phyloP scores from a whole-genome alignment of 2,329 filamentous ascomycete genomes.

The Tolypocladium ophioglossoides region DNA sequence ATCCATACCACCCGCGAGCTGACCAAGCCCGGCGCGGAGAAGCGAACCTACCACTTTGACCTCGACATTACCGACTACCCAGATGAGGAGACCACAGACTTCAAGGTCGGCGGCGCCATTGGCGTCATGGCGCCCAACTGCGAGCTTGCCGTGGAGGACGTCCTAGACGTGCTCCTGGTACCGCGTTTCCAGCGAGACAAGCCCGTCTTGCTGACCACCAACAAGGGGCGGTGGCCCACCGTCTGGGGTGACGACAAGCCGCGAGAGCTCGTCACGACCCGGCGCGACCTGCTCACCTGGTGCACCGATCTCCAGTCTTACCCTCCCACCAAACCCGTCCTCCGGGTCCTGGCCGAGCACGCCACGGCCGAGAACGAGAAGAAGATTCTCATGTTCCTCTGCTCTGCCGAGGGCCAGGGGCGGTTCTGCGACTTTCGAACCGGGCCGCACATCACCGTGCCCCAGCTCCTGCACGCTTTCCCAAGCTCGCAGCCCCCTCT shows the following conservation, averaged over 20 bases:
- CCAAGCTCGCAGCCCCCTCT: conserved; percentile 84
- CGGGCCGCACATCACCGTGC: conserved; percentile 72
- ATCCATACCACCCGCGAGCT: conserved; percentile 78
- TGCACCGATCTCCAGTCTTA: conserved; percentile 90
- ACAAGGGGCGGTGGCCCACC: conserved; percentile 82
- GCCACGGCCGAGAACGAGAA: conserved; percentile 71
- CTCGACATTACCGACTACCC: conserved; percentile 95
- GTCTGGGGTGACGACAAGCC: conserved; percentile 91
- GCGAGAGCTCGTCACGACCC: conserved; percentile 78
- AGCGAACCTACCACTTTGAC: conserved; percentile 95
- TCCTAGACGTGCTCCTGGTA: conserved; percentile 72
- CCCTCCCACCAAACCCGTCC: conserved; percentile 76
- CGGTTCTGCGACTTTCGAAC: conserved; percentile 92
- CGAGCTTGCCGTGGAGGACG: conserved; percentile 62
- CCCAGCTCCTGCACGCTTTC: conserved; percentile 84
- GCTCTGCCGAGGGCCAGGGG: conserved; percentile 81
- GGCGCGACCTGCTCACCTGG: conserved; percentile 89
- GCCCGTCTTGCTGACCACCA: conserved; percentile 68
- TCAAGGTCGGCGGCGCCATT: conserved; percentile 93
- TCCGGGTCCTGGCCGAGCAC: conserved; percentile 79
- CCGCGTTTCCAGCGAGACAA: conserved; percentile 78
- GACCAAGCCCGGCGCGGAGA: conserved; percentile 81
- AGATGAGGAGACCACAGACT: conserved; percentile 72
- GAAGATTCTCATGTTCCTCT: conserved; percentile 79
- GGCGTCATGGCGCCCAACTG: conserved; percentile 88